Evolutionary conservation across 164 flowering plant species (phyloP).

Genomic region (Akebia trifoliata): DNA sequence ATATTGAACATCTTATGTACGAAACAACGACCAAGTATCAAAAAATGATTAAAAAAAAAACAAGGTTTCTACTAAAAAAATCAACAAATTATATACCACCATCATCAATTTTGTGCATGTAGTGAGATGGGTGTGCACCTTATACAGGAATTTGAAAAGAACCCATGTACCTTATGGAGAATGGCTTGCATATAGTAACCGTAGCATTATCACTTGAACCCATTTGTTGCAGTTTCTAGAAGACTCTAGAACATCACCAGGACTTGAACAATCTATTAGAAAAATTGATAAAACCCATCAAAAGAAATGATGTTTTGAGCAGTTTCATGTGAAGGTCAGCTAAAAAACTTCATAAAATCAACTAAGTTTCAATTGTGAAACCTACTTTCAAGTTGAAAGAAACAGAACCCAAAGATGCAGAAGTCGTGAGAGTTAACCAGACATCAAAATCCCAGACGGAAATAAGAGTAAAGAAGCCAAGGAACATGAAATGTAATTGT

Average conservation of each 20-base stretch:
- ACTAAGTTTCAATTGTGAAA: background rate
- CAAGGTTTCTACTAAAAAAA: background rate
- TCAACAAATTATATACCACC: background rate
- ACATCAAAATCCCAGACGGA: background rate
- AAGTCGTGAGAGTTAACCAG: background rate
- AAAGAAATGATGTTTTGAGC: background rate
- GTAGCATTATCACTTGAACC: conserved; percentile 5
- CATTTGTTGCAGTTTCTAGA: conserved; percentile 10
- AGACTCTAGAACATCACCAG: background rate
- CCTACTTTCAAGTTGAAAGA: background rate
- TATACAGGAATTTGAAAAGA: background rate
- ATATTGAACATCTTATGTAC: background rate
- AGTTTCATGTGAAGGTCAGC: background rate
- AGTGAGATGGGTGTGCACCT: background rate
- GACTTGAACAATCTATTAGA: no score
- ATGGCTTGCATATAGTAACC: conserved; percentile 4
- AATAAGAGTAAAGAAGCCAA: background rate
- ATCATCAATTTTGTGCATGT: no score
- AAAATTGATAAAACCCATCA: conserved; percentile 7
- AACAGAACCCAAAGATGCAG: conserved; percentile 4
- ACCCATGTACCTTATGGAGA: conserved; percentile 25
- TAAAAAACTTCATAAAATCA: conserved; percentile 18
- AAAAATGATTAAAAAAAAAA: background rate
- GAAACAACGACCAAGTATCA: background rate
- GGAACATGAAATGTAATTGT: background rate